A percentile compares a stretch with the other conserved stretches of the same genome.
Evolutionary conservation across 768 basidiomycete species (phyloP).

Genomic region (Lyophyllum shimeji): DNA sequence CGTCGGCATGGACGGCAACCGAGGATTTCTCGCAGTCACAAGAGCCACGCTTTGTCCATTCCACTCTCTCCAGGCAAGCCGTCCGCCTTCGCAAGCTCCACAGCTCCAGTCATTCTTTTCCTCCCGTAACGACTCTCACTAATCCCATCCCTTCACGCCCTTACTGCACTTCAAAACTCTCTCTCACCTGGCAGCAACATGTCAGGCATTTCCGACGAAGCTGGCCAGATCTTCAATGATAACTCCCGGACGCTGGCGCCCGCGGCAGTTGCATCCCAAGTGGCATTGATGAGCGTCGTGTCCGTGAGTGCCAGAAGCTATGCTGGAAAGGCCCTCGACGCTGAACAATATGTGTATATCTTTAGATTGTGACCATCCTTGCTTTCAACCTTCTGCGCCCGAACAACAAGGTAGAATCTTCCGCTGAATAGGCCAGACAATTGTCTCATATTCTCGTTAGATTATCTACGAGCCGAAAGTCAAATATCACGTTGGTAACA

Average conservation of each 20-base stretch:
- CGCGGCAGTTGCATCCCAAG: constrained; percentile 77
- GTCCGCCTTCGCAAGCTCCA: constrained; percentile 6
- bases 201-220: constrained; percentile 35
- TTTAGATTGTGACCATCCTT: constrained; percentile 62
- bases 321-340: background rate
- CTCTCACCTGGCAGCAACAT: constrained; percentile 20
- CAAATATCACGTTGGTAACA: constrained; percentile 82
- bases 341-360: constrained; percentile 10
- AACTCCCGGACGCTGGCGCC: constrained; percentile 73
- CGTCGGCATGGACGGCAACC: constrained; percentile 7
- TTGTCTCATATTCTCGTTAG: constrained; percentile 34
- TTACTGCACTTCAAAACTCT: constrained; percentile 8
- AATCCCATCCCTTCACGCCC: constrained; percentile 4
- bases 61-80: background rate
- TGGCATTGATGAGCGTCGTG: constrained; percentile 67
- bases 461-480: constrained; percentile 92
- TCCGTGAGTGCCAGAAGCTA: constrained; percentile 50
- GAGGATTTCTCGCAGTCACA: constrained; percentile 2
- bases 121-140: constrained; percentile 11
- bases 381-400: constrained; percentile 85
- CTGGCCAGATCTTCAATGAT: constrained; percentile 38
- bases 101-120: constrained; percentile 11
- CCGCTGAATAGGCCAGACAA: background rate
- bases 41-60: constrained; percentile 13
- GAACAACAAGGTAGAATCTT: constrained; percentile 69